Evolutionary conservation across 2,329 filamentous ascomycete genomes (phyloP), one percentile per base, ranked within the genome.

Genomic region (Chaetomium globosum): DNA sequence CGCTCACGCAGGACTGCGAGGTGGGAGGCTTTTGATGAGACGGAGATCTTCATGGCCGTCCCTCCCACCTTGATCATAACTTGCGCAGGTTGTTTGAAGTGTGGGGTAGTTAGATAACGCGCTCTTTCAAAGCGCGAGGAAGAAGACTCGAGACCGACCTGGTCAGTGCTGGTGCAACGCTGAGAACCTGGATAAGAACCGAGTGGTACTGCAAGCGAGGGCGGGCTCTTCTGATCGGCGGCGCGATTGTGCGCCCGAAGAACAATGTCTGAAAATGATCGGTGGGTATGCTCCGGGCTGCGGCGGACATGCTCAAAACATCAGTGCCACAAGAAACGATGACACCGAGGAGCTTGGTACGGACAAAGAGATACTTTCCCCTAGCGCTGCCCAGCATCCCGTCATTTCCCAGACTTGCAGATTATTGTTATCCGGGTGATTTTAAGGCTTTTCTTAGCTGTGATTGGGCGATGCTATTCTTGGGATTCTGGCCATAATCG

Each of bases 401-500:
- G 21, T 46, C 43, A 46, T 46, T 21, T 46, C n/a, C 43, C 36
- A 19, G 10, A 3, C 36, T 39, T 39, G 36, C 16, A 19, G 10
- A 13, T 43, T 43, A 4, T 43, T 43, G 39, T 43, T 43, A 43
- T 43, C 39, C 39, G 39, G 39, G 16, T 48, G 46, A 48, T 48
- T 21, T 48, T 23, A 8, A 21, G n/a, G 46, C 46, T 48, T 48
- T 21, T n/a, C 46, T 1, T 7, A 2, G n/a, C 46, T 23, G n/a
- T 12, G 19, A 48, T 48, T 48, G 46, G 46, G n/a, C 19, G 46
- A 12, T 23, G 4, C 46, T 48, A 48, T 48, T 48, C 46, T 48
- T 48, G 46, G 63, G 16, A 36, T 36, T 43, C 30, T 39, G 23
- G n/a, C 56, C 59, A 59, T 36, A n/a, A 10, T 48, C 46, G 61